Evolutionary conservation across 1,284 basidiomycete species (phyloP).

Genomic region (Ceratobasidium sp.): DNA sequence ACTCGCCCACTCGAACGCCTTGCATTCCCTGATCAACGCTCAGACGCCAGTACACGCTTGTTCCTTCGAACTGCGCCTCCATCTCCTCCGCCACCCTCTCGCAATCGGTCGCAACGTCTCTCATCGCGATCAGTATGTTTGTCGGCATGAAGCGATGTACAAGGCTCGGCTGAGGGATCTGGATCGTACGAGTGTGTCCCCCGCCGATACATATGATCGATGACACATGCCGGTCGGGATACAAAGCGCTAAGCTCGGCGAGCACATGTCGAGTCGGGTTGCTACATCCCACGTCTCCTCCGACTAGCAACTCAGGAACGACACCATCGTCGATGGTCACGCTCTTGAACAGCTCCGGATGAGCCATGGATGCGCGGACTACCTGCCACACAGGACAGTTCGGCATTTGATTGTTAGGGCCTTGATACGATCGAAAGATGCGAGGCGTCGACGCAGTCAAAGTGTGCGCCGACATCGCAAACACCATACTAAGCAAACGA

Average conservation of each 20-base stretch:
- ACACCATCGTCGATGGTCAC: not conserved
- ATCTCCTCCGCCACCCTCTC: conserved; percentile 14
- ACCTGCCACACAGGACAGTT: not conserved
- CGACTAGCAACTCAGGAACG: not conserved
- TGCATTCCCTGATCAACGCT: conserved; percentile 6
- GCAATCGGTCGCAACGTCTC: not conserved
- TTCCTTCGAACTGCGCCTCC: not conserved
- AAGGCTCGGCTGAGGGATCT: not conserved
- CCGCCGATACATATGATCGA: conserved; percentile 8
- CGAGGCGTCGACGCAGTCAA: not conserved
- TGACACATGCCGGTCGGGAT: not conserved
- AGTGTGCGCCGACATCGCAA: not conserved
- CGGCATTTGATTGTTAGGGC: not conserved
- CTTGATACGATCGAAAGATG: not conserved
- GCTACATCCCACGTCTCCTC: conserved; percentile 2
- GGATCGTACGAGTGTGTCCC: not conserved
- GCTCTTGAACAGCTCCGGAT: conserved; percentile 13
- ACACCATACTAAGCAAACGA: not conserved
- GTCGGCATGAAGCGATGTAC: not conserved
- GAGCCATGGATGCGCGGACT: not conserved
- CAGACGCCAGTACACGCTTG: not conserved
- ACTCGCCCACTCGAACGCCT: not conserved
- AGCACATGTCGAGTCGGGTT: conserved; percentile 1
- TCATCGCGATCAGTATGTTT: not conserved
- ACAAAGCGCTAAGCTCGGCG: not conserved